Percentiles rank a stretch among this genome's conserved stretches.
Evolutionary conservation across 306 rosid genomes (phyloP).

Genomic region (Carpinus fangiana): DNA sequence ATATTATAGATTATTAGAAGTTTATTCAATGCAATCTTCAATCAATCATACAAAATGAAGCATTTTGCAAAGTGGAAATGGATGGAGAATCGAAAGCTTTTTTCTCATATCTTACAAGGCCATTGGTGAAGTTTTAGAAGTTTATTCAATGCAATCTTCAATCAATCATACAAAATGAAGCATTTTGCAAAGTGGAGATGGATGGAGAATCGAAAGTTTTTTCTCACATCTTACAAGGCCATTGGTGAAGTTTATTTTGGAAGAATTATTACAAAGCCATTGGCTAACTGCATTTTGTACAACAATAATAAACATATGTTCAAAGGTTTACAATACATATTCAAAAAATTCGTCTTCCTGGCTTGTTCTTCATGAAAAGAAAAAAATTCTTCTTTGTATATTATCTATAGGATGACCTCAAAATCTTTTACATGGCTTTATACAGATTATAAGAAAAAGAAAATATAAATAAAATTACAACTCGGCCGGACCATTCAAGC

Average conservation of each 20-base stretch:
- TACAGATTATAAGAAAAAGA: constrained; percentile 43
- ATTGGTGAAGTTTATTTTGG: too few species aligned
- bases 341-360: constrained; percentile 25
- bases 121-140: too few species aligned
- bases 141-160: neutral
- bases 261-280: too few species aligned
- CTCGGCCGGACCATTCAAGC: constrained; percentile 35
- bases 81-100: neutral
- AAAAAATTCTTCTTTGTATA: constrained; percentile 49
- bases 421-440: constrained; percentile 70
- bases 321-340: constrained; percentile 12
- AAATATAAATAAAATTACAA: constrained; percentile 7
- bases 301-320: constrained; percentile 16
- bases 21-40: neutral
- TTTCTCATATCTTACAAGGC: neutral
- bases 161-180: neutral
- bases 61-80: neutral
- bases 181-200: neutral
- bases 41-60: neutral
- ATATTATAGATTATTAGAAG: too few species aligned
- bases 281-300: constrained; percentile 21
- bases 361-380: constrained; percentile 32
- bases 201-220: neutral
- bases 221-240: neutral
- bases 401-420: constrained; percentile 55